Conservation (phyloP, 768 basidiomycete genomes). For the Boletus tylopilopsis region DNA sequence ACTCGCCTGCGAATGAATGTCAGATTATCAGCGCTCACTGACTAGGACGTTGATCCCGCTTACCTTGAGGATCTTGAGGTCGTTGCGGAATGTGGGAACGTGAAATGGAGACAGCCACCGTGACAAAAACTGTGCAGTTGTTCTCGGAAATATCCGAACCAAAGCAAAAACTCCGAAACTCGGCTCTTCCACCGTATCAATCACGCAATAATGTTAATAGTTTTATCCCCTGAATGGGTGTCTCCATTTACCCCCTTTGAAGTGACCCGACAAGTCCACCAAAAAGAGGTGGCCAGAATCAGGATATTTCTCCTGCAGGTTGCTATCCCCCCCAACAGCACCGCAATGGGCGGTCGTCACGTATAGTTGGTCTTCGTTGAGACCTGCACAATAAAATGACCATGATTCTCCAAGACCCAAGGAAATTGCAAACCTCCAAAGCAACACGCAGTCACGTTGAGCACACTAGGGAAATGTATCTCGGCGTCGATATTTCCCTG, state of each 20-base stretch:
- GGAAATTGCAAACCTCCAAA: slow-evolving; percentile 42
- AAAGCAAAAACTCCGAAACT: too few relatives aligned
- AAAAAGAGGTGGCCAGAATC: slow-evolving; percentile 35
- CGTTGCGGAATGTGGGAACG: slow-evolving; percentile 35
- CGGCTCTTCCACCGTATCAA: too few relatives aligned
- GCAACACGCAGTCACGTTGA: slow-evolving; percentile 64
- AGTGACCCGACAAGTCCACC: slow-evolving; percentile 27
- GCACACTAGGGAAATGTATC: slow-evolving; percentile 56
- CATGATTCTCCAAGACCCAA: slow-evolving; percentile 1
- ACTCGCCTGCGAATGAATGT: slow-evolving; percentile 25
- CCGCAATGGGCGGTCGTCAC: slow-evolving; percentile 54
- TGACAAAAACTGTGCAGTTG: slow-evolving; percentile 47
- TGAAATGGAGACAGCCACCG: slow-evolving; percentile 41
- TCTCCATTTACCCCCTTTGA: slow-evolving; percentile 24
- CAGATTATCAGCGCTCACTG: slow-evolving; percentile 19
- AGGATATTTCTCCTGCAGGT: slow-evolving; percentile 30
- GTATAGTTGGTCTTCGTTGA: slow-evolving; percentile 58
- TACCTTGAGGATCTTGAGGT: slow-evolving; percentile 51
- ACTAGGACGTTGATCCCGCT: slow-evolving; percentile 27
- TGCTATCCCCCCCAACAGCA: slow-evolving; percentile 52
- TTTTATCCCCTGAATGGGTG: slow-evolving; percentile 22
- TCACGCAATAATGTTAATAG: too few relatives aligned
- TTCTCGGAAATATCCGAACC: slow-evolving; percentile 33
- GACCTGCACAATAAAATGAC: slow-evolving; percentile 36
- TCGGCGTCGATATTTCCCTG: slow-evolving; percentile 55